Evolutionary conservation across 805 yeast genomes (phyloP), one percentile per base, ranked within the genome.

Genomic region (Myxozyma sirexii): DNA sequence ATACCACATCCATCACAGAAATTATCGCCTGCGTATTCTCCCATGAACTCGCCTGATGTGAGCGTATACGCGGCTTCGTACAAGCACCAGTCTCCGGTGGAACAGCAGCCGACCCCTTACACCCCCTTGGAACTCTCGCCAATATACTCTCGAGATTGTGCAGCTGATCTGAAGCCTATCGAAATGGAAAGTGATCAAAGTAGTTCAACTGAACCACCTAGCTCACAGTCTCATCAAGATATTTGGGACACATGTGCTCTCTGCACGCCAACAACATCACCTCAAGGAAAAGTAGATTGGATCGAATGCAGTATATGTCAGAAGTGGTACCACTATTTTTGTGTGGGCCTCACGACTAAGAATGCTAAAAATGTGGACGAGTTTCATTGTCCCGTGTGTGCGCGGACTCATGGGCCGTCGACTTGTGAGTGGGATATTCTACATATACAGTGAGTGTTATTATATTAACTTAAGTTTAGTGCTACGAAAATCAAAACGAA

Each of bases 331-430:
- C 91, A 86, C 68, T 67, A 73, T 19, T 69, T 69, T 15, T 86
- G 91, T 69, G 62, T 83, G 1, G 64, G 68, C 1, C 59, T 84
- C 10, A 59, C 78, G 0, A 52, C 69, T 4, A 65, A 71, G 1
- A 79, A 78, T 6, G 71, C 81, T 1, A 69, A 73, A 19, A 67
- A 69, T 12, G 74, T 85, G 13, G 72, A 75, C 37, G 71, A 75
- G 51, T 88, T 76, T 70, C 89, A 86, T 66, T 88, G 94, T 68
- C 67, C 69, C 0, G 57, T 67, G 0, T 88, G 92, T 69, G 68
- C 64, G 4, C 57, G 59, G 12, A 64, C 64, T 19, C 70, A 77
- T 53, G 90, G 90, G 0, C 81, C 84, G 0, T 78, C 85, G 8
- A 65, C 64, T 12, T 39, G 67, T 63, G 38, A 49, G 66, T 49